Base-by-base conservation (phyloP, 495 filamentous ascomycete genomes). In the Usnea hakonensis region DNA sequence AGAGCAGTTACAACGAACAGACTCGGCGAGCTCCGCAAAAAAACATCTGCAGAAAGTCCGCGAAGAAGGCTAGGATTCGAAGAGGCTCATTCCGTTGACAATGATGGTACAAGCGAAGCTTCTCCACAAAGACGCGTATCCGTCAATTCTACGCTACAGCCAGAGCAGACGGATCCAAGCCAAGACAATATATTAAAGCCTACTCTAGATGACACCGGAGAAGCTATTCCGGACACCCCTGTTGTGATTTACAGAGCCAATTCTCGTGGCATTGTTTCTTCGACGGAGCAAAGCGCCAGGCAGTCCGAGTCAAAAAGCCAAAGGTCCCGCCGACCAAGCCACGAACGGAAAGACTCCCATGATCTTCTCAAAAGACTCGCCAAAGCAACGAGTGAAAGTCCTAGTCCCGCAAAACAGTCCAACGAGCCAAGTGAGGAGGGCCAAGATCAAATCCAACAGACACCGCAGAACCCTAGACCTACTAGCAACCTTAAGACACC, bases 311-410 rank as follows among this genome's bases (percentile, higher is more conserved):
- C 50, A 28, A 40, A 32, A 48, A 35, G 66, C 26, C 70, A 74
- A 7, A 69, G 64, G 35, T 74, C 41, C 73, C 55, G 72, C 36
- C 55, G 71, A 68, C 70, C 71, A 55, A 74, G 63, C 33, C 70
- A 77, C 13, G 63, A 68, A 21, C 76, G 75, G 59, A 77, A 82
- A 55, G 87, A 89, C 66, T 88, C 88, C 1, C 81, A 81, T 37
- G 84, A 87, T 58, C 71, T 90, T 37, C 77, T 90, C 62, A 81
- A 81, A 55, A 81, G 77, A 57, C 76, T 92, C 9, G 83, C 87
- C 4, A 77, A 83, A 67, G 80, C 81, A 23, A 81, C 85, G 26
- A 88, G 81, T 66, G 58, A 64, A 11, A 70, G 65, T 56, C 67
- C 70, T 28, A 66, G 60, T 33, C 64, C 68, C 23, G 50, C 48